Evolutionary conservation across 2,329 filamentous ascomycete species (phyloP), one percentile per base, ranked within the genome.

Genomic region (Trichothecium sympodiale): DNA sequence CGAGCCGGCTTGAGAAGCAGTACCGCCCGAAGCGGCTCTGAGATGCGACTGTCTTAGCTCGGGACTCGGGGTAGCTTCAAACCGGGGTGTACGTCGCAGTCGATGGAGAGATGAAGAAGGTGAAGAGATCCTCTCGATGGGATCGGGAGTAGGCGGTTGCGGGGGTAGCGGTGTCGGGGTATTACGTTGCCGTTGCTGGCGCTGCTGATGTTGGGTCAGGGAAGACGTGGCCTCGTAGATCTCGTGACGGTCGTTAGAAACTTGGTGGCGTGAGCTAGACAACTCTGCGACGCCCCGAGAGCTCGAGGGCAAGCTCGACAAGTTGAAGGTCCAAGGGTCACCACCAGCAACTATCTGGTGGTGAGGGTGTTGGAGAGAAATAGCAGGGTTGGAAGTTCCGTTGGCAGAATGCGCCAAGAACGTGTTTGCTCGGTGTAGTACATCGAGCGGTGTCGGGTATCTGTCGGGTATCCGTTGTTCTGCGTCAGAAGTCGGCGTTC

Each of bases 161-260:
- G 38, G 42, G 26, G 34, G 44, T 39, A 46, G 44, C 38, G 41
- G 39, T 43, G 46, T 47, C 38, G 52, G 20, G 20, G 20, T 25
- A 10, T 25, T 25, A 10, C 20, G 20, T 10, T n/a, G 44, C 41
- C 52, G 47, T 37, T 62, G 59, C 59, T 64, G 62, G 54, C 59
- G 62, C 62, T 64, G 61, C 43, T 38, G 54, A 45, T 52, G 56
- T 56, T 61, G 60, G 53, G 52, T 52, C 40, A 53, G 49, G 46
- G 49, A 44, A 41, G 57, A 53, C 51, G 59, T 59, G 49, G 59
- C 56, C 51, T 66, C 66, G 66, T 71, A 53, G 57, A 49, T 58
- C 52, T 71, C 67, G 71, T 71, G 59, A 66, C 61, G 62, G 67
- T 72, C 68, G 62, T 70, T 54, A 46, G 52, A 48, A 32, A 53